These are phyloP conservation scores for Russula dissimulans DNA, from an alignment of 768 basidiomycete species.

Conservation along the genomic window DNA sequence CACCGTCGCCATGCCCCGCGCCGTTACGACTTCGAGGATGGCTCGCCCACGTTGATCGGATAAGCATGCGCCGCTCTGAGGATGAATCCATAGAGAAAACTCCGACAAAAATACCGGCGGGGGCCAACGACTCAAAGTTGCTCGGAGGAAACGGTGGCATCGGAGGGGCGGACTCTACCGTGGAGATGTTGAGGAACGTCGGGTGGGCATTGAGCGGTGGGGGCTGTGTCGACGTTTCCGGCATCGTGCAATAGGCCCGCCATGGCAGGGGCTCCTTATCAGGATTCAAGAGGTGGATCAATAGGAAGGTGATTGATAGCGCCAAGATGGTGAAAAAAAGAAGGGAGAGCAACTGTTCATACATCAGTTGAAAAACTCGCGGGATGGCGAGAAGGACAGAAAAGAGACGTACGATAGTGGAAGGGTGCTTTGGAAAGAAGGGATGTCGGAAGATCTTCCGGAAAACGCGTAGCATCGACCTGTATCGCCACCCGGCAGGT, in stretches of 20 bases:
- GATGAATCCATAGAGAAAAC: constrained; percentile 85
- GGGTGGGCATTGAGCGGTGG: constrained; percentile 33
- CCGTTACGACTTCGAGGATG: constrained; percentile 73
- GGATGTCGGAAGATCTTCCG: constrained; percentile 58
- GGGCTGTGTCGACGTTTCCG: constrained; percentile 39
- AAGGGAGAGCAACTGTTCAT: constrained; percentile 50
- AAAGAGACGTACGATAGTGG: constrained; percentile 57
- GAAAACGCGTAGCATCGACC: constrained; percentile 45
- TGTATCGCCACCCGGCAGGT: constrained; percentile 34
- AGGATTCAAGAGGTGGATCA: constrained; percentile 90
- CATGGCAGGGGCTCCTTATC: constrained; percentile 93
- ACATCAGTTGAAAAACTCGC: constrained; percentile 5
- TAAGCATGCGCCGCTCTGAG: constrained; percentile 76
- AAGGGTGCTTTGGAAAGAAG: constrained; percentile 69
- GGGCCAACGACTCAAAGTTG: constrained; percentile 63
- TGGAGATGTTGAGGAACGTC: constrained; percentile 27
- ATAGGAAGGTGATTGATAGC: constrained; percentile 71
- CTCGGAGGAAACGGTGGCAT: constrained; percentile 58
- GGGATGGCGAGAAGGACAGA: neutral
- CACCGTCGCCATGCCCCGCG: constrained; percentile 58
- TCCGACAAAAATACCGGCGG: constrained; percentile 80
- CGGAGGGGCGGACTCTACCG: constrained; percentile 15
- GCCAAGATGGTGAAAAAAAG: constrained; percentile 75
- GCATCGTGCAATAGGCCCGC: constrained; percentile 84
- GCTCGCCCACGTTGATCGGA: constrained; percentile 83